Evolutionary conservation across 225 moss, liverwort and hornwort species (phyloP).

Genomic region (Physcomitrium patens): DNA sequence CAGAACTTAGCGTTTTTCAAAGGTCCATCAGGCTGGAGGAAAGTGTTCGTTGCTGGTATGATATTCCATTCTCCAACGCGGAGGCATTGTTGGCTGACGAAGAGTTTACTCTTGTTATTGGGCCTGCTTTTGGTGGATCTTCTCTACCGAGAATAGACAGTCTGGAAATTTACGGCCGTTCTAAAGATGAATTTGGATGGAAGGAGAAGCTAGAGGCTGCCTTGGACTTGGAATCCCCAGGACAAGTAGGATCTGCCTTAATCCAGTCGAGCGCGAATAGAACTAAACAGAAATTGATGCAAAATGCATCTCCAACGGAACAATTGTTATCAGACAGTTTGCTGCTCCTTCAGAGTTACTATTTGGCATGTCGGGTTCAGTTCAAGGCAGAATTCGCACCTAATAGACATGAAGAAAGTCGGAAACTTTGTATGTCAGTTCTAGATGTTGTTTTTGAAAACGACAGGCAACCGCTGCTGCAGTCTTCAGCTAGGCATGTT

Average conservation of each 20-base stretch:
- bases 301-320: slow-evolving; percentile 76
- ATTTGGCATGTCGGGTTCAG: slow-evolving; percentile 82
- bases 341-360: slow-evolving; percentile 88
- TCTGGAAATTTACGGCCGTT: slow-evolving; percentile 93
- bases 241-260: slow-evolving; percentile 63
- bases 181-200: slow-evolving; percentile 99
- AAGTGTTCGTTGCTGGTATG: slow-evolving; percentile 99
- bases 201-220: slow-evolving; percentile 98
- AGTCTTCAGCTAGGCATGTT: slow-evolving; percentile 97
- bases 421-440: slow-evolving; percentile 77
- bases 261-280: slow-evolving; percentile 61
- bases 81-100: slow-evolving; percentile 96
- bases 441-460: slow-evolving; percentile 90
- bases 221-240: slow-evolving; percentile 87
- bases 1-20: slow-evolving; percentile 92
- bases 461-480: slow-evolving; percentile 87
- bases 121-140: slow-evolving; percentile 94
- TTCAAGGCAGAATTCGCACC: slow-evolving; percentile 56
- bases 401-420: slow-evolving; percentile 71
- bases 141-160: slow-evolving; percentile 92
- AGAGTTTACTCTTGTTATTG: slow-evolving; percentile 86
- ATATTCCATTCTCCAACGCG: slow-evolving; percentile 93
- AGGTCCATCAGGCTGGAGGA: slow-evolving; percentile 90
- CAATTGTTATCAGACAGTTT: slow-evolving; percentile 92
- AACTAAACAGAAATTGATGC: slow-evolving; percentile 77